A percentile compares a stretch with the other conserved stretches of the same genome.
Conservation (phyloP, 495 filamentous ascomycete genomes). For the Cairneyella variabilis region DNA sequence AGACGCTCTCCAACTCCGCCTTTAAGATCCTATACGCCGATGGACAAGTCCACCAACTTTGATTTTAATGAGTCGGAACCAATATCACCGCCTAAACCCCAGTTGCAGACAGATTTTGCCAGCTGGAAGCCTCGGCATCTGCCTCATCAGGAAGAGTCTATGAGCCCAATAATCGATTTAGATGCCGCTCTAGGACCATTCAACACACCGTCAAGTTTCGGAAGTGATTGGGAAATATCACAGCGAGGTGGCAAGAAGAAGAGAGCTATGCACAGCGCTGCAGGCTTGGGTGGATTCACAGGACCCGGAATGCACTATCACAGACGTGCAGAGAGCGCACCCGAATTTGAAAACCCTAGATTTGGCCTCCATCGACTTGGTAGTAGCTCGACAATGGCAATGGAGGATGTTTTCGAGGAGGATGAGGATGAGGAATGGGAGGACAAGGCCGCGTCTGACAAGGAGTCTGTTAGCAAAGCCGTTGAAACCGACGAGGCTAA, state of each 20-base stretch:
- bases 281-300: constrained; percentile 66
- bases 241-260: constrained; percentile 57
- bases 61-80: constrained; percentile 29
- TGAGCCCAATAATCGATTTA: constrained; percentile 84
- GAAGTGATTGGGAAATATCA: constrained; percentile 52
- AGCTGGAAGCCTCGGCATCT: constrained; percentile 44
- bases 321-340: constrained; percentile 87
- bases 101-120: constrained; percentile 31
- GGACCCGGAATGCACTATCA: constrained; percentile 88
- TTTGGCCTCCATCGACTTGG: constrained; percentile 55
- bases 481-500: constrained; percentile 28
- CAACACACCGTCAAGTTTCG: constrained; percentile 61
- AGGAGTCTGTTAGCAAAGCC: constrained; percentile 32
- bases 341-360: constrained; percentile 68
- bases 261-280: constrained; percentile 86
- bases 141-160: constrained; percentile 47
- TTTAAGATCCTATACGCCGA: constrained; percentile 21
- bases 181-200: constrained; percentile 95
- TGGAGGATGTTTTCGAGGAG: constrained; percentile 93
- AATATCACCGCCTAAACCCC: constrained; percentile 24
- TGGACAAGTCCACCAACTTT: constrained; percentile 7
- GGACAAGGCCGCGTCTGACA: constrained; percentile 35
- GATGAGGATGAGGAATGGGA: constrained; percentile 71
- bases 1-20: constrained; percentile 37
- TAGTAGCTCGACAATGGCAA: constrained; percentile 67